Evolutionary conservation across 441 rosid species (phyloP).

Genomic region (Gossypium schwendimanii): DNA sequence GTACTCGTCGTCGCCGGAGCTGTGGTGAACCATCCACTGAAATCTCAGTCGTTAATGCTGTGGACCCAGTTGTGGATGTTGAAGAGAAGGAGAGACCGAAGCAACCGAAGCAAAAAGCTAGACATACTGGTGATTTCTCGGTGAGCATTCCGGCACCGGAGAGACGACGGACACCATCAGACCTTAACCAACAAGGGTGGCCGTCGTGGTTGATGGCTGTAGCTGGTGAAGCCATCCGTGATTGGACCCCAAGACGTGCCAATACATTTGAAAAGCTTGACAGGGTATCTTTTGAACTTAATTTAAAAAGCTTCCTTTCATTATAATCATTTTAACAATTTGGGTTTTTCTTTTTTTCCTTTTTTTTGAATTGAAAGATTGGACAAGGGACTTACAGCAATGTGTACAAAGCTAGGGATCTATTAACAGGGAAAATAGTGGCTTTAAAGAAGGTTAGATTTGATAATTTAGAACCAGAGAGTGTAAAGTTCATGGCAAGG

Average conservation of each 20-base stretch:
- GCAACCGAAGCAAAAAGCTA: slow-evolving; percentile 18
- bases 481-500: slow-evolving; percentile 90
- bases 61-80: slow-evolving; percentile 17
- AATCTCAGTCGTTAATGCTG: slow-evolving; percentile 23
- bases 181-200: slow-evolving; percentile 52
- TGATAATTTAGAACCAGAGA: slow-evolving; percentile 80
- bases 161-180: slow-evolving; percentile 26
- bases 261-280: slow-evolving; percentile 75
- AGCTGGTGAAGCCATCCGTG: slow-evolving; percentile 67
- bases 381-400: slow-evolving; percentile 92
- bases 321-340: background rate
- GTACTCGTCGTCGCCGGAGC: slow-evolving; percentile 24
- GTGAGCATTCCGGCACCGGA: slow-evolving; percentile 24
- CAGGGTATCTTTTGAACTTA: slow-evolving; percentile 43
- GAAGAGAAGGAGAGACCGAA: slow-evolving; percentile 27
- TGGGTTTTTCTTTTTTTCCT: background rate
- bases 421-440: slow-evolving; percentile 66
- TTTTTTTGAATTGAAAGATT: slow-evolving; percentile 32
- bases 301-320: background rate
- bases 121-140: slow-evolving; percentile 37
- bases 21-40: slow-evolving; percentile 25
- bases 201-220: slow-evolving; percentile 78
- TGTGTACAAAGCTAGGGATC: slow-evolving; percentile 84
- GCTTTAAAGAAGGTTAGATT: slow-evolving; percentile 90
- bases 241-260: slow-evolving; percentile 78